Base-by-base conservation (phyloP, 257 asterid species). In the Petrea volubilis region DNA sequence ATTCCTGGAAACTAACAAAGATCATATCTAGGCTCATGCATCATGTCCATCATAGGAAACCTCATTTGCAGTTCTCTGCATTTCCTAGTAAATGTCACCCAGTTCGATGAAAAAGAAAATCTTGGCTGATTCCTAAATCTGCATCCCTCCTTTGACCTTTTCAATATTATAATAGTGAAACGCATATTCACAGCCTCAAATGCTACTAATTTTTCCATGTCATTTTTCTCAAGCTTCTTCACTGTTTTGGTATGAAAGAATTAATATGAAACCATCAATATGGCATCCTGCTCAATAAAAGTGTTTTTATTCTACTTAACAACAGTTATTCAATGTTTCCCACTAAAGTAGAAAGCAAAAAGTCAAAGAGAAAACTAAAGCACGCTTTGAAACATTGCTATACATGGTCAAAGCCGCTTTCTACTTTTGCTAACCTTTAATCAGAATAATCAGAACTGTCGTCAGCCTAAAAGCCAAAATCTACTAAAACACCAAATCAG, bases 391-490 rank as follows among this genome's bases (percentile, higher is more conserved):
- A 67, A 59, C 11, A 75, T 40, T 4, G 24, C 44, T 3, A 24
- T 15, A 23, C 25, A 46, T 0, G 3, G 79, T 68, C 18, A 34
- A 33, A 31, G 52, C 79, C 43, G 40, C 64, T 18, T 38, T 75
- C 56, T 8, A 41, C 40, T 74, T 74, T 40, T 67, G 38, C 51
- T 7, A 44, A 23, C 44, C 12, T 14, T 33, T 4, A 56, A 3
- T 28, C 33, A 11, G 49, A 25, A 64, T 31, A 23, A 17, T 27
- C 41, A 65, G 38, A 51, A 36, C 24, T 36, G 70, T 25, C 7
- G 44, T 63, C 73, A 56, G 60, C 49, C 44, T 25, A 34, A 47
- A 34, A 24, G 76, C n/a, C 69, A 49, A 10, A 56, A 28, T 50
- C 9, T 7, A 34, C 18, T 6, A 34, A 44, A 33, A 11, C 58